Evolutionary conservation across 2,329 filamentous ascomycete species (phyloP).

Genomic region (Tolypocladium pustulatum): DNA sequence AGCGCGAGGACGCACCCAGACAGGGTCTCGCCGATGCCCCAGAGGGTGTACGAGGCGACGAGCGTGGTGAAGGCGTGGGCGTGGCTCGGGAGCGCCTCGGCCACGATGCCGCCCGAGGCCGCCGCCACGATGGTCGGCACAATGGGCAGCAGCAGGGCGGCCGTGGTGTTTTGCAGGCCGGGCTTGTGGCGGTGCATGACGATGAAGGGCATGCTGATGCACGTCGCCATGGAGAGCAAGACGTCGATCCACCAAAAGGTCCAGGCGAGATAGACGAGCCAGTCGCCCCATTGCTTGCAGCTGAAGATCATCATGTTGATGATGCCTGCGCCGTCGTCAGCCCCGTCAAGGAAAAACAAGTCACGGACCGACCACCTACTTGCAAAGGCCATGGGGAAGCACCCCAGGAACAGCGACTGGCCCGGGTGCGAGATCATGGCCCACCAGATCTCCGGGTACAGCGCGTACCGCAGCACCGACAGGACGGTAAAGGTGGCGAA

Average conservation of each 20-base stretch:
- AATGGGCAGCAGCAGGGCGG: slow-evolving; percentile 55
- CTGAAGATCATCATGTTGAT: slow-evolving; percentile 54
- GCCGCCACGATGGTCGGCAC: slow-evolving; percentile 56
- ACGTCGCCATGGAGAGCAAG: slow-evolving; percentile 40
- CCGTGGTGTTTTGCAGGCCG: slow-evolving; percentile 48
- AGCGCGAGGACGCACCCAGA: slow-evolving; percentile 53
- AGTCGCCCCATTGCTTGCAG: slow-evolving; percentile 51
- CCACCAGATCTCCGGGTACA: slow-evolving; percentile 56
- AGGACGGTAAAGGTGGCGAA: slow-evolving; percentile 44
- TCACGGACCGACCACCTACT: slow-evolving; percentile 24
- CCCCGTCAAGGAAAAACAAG: not conserved
- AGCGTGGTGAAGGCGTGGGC: slow-evolving; percentile 50
- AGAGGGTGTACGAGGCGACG: slow-evolving; percentile 56
- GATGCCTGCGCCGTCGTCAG: slow-evolving; percentile 28
- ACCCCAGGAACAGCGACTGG: slow-evolving; percentile 59
- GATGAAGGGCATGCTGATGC: slow-evolving; percentile 45
- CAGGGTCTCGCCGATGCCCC: slow-evolving; percentile 51
- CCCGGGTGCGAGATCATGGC: slow-evolving; percentile 57
- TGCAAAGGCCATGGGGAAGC: slow-evolving; percentile 57
- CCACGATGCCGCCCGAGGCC: slow-evolving; percentile 53
- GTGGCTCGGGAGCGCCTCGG: slow-evolving; percentile 44
- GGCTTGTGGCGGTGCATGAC: slow-evolving; percentile 37
- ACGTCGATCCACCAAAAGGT: slow-evolving; percentile 48
- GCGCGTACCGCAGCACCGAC: slow-evolving; percentile 47
- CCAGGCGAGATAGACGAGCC: slow-evolving; percentile 46